phyloP scores from a whole-genome alignment of 2,329 filamentous ascomycete species.

The Alternaria consortialis region DNA sequence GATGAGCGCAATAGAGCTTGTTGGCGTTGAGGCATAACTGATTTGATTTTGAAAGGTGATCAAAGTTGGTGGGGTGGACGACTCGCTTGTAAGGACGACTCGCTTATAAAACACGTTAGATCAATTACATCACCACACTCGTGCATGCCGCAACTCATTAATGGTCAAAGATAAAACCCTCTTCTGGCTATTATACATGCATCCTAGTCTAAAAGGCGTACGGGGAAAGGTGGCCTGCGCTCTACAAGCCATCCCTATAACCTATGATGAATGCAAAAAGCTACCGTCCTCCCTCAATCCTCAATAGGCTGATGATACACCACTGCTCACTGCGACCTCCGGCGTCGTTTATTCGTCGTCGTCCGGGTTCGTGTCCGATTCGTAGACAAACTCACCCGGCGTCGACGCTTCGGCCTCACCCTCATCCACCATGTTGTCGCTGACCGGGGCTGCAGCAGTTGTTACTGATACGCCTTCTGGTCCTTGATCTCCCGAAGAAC shows the following conservation, averaged over 20 bases:
- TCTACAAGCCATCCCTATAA: slow-evolving; percentile 32
- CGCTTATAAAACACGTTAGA: too few relatives aligned
- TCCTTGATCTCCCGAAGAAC: slow-evolving; percentile 45
- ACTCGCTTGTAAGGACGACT: too few relatives aligned
- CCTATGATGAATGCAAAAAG: slow-evolving; percentile 36
- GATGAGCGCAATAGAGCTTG: too few relatives aligned
- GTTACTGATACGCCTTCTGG: slow-evolving; percentile 68
- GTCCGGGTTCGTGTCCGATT: slow-evolving; percentile 69
- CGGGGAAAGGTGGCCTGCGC: slow-evolving; percentile 35
- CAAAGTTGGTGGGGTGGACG: too few relatives aligned
- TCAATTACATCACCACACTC: background rate
- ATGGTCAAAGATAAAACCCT: slow-evolving; percentile 18
- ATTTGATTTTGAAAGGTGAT: too few relatives aligned
- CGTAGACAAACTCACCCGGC: slow-evolving; percentile 81
- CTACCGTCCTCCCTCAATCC: slow-evolving; percentile 16
- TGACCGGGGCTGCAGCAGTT: slow-evolving; percentile 68
- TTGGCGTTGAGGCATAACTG: too few relatives aligned
- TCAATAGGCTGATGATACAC: slow-evolving; percentile 36
- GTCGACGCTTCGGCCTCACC: slow-evolving; percentile 77
- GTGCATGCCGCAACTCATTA: slow-evolving; percentile 3
- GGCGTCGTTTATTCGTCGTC: slow-evolving; percentile 43
- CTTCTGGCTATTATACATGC: slow-evolving; percentile 40
- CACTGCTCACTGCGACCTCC: slow-evolving; percentile 21
- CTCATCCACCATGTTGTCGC: slow-evolving; percentile 84
- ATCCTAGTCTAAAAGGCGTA: slow-evolving; percentile 33